Base-by-base conservation (phyloP, 2,329 filamentous ascomycete genomes). In the Arthrobotrys megalospora region DNA sequence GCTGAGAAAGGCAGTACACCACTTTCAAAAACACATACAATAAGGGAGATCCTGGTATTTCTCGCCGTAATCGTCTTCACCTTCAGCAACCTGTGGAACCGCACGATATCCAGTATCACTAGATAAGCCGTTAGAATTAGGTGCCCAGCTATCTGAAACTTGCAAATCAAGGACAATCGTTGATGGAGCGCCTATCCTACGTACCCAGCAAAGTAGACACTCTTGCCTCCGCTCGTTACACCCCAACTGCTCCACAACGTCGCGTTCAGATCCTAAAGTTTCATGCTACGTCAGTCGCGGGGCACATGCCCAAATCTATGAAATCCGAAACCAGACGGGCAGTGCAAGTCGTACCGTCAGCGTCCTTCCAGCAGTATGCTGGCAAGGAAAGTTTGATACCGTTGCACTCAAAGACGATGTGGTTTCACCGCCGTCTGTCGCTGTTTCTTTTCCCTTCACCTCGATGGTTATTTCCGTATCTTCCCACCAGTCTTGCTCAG, bases 401-500 rank as follows among this genome's bases (percentile, higher is more conserved):
- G 87, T 89, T 1, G 93, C 93, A 3, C 86, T 87, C 79, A 97
- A 93, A 50, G 75, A 52, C 63, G 65, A 78, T 64, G 72, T 78
- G 67, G 76, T 78, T 77, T 71, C 66, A 76, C 77, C 65, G 65
- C 77, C 65, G 65, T 73, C 68, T 45, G 78, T 63, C 60, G 52
- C 67, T 75, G 71, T 36, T 76, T 79, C 77, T 79, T 79, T 52
- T 79, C 70, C 16, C 79, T 80, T 21, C 67, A 72, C 41, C 80
- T 80, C 47, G 71, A 70, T 68, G 43, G 72, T 70, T 60, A 77
- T 65, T 70, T 73, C 73, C 52, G 76, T 69, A 47, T 8, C 91
- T 81, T 97, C 91, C 95, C 95, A 97, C 95, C 95, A 97, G 85
- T 98, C 95, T 82, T 97, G 84, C 85, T 97, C 94, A 0, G 93